A percentile compares a stretch with the other conserved stretches of the same genome.
phyloP scores from a whole-genome alignment of 805 yeast genomes.

The Hanseniaspora taiwanica region DNA sequence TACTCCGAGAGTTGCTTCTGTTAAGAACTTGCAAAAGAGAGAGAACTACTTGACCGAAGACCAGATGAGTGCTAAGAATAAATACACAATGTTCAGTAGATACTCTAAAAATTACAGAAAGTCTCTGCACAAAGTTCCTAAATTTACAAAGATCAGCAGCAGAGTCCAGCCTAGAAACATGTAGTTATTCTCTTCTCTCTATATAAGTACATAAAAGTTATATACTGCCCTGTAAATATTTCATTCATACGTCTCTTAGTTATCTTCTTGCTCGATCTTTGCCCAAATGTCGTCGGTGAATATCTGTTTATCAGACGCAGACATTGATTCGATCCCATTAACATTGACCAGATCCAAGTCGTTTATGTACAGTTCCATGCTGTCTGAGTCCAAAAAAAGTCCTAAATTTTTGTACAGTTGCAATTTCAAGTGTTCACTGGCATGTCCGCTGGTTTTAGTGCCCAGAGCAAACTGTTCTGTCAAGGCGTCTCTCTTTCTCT shows the following conservation, averaged over 20 bases:
- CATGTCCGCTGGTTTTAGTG: no score
- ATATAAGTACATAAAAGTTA: no score
- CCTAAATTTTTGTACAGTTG: conserved; percentile 52
- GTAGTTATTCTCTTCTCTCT: conserved; percentile 17
- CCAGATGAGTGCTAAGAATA: conserved; percentile 72
- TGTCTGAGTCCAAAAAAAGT: conserved; percentile 28
- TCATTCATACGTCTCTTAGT: background rate
- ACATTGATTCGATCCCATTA: background rate
- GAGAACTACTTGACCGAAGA: conserved; percentile 57
- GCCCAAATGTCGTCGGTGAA: background rate
- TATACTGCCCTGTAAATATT: background rate
- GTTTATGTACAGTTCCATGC: background rate
- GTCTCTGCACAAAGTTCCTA: conserved; percentile 75
- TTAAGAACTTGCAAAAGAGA: conserved; percentile 21
- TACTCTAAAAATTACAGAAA: conserved; percentile 71
- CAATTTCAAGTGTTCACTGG: conserved; percentile 40
- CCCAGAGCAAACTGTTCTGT: no score
- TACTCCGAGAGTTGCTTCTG: conserved; percentile 17
- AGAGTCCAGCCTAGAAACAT: conserved; percentile 68
- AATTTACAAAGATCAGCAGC: conserved; percentile 78
- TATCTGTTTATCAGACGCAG: background rate
- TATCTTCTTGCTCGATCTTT: conserved; percentile 10
- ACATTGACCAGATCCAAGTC: background rate
- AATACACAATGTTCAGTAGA: conserved; percentile 75
- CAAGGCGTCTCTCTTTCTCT: no score